phyloP scores from a whole-genome alignment of 306 rosid genomes.

The Cucumis melo region DNA sequence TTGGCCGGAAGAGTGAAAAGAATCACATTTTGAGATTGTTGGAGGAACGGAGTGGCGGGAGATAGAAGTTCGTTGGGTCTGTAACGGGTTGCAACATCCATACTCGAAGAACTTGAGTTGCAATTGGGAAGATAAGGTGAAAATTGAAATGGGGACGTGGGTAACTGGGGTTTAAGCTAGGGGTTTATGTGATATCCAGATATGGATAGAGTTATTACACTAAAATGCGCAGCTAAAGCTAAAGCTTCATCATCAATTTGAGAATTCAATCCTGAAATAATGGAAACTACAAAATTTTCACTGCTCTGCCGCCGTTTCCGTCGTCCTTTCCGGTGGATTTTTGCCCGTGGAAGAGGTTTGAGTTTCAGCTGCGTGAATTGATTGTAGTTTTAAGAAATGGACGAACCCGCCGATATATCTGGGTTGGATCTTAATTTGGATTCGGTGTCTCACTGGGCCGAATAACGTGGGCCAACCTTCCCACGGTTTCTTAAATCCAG shows the following conservation, averaged over 20 bases:
- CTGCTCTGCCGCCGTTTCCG: neutral
- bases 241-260: neutral
- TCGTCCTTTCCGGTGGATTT: neutral
- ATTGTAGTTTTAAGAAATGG: neutral
- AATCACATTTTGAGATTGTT: constrained; percentile 14
- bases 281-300: neutral
- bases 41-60: constrained; percentile 23
- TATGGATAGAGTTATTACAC: too few species aligned
- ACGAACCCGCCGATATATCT: neutral
- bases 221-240: neutral
- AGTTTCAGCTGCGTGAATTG: neutral
- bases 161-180: neutral
- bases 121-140: neutral
- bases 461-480: neutral
- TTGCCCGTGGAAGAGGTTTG: neutral
- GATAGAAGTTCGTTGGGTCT: constrained; percentile 40
- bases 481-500: too few species aligned
- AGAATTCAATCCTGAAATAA: neutral
- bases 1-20: constrained; percentile 25
- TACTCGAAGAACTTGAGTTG: constrained; percentile 3
- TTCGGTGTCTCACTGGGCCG: neutral
- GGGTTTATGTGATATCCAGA: neutral
- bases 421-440: neutral
- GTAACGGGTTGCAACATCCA: constrained; percentile 29
- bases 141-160: neutral